Evolutionary conservation across 1,139 yeast genomes (phyloP).

Genomic region (Sugiyamaella paludigena): DNA sequence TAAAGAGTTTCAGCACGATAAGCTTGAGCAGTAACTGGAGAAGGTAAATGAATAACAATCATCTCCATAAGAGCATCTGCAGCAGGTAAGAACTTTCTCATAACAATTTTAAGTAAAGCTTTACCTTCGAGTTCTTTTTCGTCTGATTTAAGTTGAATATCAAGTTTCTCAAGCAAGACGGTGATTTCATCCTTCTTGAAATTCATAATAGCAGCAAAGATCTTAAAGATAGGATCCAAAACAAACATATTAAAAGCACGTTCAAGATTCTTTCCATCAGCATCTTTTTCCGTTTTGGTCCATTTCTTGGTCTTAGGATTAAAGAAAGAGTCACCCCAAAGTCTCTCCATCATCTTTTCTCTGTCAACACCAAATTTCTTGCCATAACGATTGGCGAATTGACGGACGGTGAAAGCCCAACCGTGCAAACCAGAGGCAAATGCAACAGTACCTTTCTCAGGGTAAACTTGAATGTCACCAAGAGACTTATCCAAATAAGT

Average conservation of each 20-base stretch:
- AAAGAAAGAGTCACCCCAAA: conserved; percentile 99
- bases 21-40: conserved; percentile 98
- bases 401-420: conserved; percentile 99
- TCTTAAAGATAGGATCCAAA: conserved; percentile 98
- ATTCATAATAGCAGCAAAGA: conserved; percentile 93
- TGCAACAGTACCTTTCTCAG: conserved; percentile 98
- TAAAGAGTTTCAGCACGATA: conserved; percentile 99
- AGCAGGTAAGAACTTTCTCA: conserved; percentile 99
- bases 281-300: conserved; percentile 95
- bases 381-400: conserved; percentile 96
- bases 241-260: conserved; percentile 99
- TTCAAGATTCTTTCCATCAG: conserved; percentile 92
- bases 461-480: conserved; percentile 99
- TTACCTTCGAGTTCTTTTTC: conserved; percentile 98
- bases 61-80: conserved; percentile 99
- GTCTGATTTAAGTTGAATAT: conserved; percentile 83
- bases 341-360: conserved; percentile 96
- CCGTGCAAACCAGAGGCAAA: conserved; percentile 99
- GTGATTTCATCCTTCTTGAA: conserved; percentile 96
- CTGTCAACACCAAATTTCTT: conserved; percentile 99
- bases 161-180: conserved; percentile 85
- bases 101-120: conserved; percentile 96
- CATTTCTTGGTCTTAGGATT: conserved; percentile 99
- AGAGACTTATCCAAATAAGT: conserved; percentile 87
- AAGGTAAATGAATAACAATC: conserved; percentile 98